Evolutionary conservation across 148 eudicot species (phyloP).

Genomic region (Linanthus parryae): DNA sequence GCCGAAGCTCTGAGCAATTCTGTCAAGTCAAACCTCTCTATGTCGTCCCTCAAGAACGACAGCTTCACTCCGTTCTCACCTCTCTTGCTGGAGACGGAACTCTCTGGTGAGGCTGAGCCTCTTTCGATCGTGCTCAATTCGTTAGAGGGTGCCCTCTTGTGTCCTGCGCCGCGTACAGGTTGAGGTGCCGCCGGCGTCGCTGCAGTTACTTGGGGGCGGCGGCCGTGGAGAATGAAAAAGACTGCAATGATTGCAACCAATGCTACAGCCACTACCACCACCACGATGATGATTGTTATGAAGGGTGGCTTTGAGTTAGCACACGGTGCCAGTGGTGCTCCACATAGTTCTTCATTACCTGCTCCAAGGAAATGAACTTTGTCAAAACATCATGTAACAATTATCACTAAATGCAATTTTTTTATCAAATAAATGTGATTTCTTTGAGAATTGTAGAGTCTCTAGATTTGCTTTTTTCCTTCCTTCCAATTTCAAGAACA

Average conservation of each 20-base stretch:
- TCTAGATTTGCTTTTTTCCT: no score
- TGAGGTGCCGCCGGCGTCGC: neutral
- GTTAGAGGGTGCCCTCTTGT: neutral
- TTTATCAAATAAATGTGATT: no score
- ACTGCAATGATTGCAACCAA: conserved; percentile 14
- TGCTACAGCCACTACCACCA: conserved; percentile 13
- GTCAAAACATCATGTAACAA: no score
- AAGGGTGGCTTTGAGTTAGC: conserved; percentile 4
- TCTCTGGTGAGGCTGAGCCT: conserved; percentile 8
- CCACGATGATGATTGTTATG: conserved; percentile 12
- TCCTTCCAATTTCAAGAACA: no score
- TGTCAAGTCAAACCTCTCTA: conserved; percentile 44
- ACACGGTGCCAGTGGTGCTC: conserved; percentile 3
- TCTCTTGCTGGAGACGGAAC: conserved; percentile 4
- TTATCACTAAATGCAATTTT: no score
- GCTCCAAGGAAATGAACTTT: conserved; percentile 6
- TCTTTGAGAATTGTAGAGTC: no score
- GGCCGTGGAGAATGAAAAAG: conserved; percentile 15
- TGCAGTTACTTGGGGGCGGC: neutral
- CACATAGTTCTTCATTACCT: conserved; percentile 11
- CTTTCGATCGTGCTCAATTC: conserved; percentile 20
- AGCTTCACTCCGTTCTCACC: conserved; percentile 20
- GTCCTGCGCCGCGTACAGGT: neutral
- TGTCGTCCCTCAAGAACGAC: conserved; percentile 44
- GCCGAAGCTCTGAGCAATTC: conserved; percentile 67